Evolutionary conservation across 495 filamentous ascomycete species (phyloP).

Genomic region (Paragyromitra xinjiangensis): DNA sequence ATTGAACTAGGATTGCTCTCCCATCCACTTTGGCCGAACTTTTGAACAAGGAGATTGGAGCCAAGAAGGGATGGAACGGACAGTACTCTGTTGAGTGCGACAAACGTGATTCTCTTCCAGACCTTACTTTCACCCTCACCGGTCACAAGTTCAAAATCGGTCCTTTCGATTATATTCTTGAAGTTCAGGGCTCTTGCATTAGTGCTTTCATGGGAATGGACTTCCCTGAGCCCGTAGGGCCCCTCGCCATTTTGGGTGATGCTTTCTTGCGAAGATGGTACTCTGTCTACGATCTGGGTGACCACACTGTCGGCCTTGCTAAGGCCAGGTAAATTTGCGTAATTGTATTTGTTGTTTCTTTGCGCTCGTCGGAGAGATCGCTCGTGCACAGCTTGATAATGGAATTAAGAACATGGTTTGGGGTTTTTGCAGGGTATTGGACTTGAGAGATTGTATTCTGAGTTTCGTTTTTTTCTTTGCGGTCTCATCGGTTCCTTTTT

Average conservation of each 20-base stretch:
- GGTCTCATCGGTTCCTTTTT: constrained; percentile 2
- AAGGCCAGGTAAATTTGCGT: constrained; percentile 67
- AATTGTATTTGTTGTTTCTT: constrained; percentile 20
- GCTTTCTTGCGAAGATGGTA: constrained; percentile 98
- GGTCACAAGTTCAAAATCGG: constrained; percentile 92
- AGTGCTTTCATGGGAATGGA: constrained; percentile 98
- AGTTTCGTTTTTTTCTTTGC: constrained; percentile 42
- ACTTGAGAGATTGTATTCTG: constrained; percentile 34
- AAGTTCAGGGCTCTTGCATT: constrained; percentile 94
- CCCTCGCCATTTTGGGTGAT: constrained; percentile 95
- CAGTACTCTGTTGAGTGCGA: constrained; percentile 93
- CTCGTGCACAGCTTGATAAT: constrained; percentile 42
- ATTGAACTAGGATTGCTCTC: constrained; percentile 72
- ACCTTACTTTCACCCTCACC: constrained; percentile 84
- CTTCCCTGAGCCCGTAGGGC: constrained; percentile 88
- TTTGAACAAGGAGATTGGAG: constrained; percentile 96
- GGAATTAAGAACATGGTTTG: constrained; percentile 23
- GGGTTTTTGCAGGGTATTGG: constrained; percentile 20
- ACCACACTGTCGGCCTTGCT: constrained; percentile 85
- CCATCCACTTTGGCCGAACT: constrained; percentile 93
- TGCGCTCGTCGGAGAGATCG: neutral
- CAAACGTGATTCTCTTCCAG: constrained; percentile 81
- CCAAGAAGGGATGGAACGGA: constrained; percentile 94
- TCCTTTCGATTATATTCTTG: constrained; percentile 93
- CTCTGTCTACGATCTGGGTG: constrained; percentile 92